A percentile compares a stretch with the other conserved stretches of the same genome.
Evolutionary conservation across 805 yeast species (phyloP).

Genomic region (Wickerhamomyces bisporus): DNA sequence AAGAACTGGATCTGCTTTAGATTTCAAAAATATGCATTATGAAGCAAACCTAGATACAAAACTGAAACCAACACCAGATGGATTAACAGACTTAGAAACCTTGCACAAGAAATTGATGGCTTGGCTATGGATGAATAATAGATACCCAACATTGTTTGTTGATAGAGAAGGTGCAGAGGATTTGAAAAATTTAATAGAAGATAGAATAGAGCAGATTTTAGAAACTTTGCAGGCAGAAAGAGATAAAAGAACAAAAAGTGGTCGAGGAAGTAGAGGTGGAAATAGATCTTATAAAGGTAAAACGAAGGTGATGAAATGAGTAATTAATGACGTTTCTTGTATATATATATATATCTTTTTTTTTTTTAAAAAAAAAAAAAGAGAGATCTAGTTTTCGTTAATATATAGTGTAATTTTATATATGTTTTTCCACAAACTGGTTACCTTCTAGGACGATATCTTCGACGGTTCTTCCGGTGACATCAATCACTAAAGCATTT

Average conservation of each 20-base stretch:
- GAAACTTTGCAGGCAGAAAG: conserved; percentile 7
- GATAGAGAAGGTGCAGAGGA: conserved; percentile 73
- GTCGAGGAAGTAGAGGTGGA: not conserved
- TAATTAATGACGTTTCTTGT: too few relatives aligned
- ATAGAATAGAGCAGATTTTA: conserved; percentile 35
- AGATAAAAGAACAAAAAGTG: not conserved
- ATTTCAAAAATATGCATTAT: conserved; percentile 30
- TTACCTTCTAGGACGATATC: conserved; percentile 9
- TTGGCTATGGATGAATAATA: conserved; percentile 80
- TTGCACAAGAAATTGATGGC: conserved; percentile 63
- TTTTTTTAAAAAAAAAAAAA: too few relatives aligned
- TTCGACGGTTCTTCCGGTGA: conserved; percentile 22
- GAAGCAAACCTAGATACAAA: not conserved
- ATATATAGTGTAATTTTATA: not conserved
- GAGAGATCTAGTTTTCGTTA: too few relatives aligned
- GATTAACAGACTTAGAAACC: conserved; percentile 42
- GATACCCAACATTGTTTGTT: conserved; percentile 78
- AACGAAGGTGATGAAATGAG: too few relatives aligned
- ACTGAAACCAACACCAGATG: not conserved
- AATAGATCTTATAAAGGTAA: too few relatives aligned
- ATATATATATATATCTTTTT: not conserved
- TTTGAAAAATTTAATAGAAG: conserved; percentile 63
- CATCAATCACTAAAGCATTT: conserved; percentile 26
- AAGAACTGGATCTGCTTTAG: conserved; percentile 49
- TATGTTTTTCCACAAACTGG: conserved; percentile 6